Percentiles rank a stretch among this genome's conserved stretches.
Evolutionary conservation across 495 filamentous ascomycete genomes (phyloP).

Genomic region (Penicillium paradoxum): DNA sequence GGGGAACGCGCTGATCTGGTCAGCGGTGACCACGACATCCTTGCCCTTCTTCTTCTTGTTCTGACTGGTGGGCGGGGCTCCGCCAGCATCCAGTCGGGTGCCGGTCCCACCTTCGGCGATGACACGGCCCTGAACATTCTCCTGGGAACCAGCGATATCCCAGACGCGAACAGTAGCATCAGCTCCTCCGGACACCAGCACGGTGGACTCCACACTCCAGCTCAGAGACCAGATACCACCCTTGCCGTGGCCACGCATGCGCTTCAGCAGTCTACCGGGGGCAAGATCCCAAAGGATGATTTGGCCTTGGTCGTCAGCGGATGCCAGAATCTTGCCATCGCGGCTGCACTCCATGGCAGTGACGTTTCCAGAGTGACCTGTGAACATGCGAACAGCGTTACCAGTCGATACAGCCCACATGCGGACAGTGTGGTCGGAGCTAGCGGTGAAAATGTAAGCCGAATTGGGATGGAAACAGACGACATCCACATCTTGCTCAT

Average conservation of each 20-base stretch:
- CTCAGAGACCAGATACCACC: constrained; percentile 89
- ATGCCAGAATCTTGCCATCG: constrained; percentile 81
- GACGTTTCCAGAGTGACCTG: constrained; percentile 80
- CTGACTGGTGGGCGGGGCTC: constrained; percentile 30
- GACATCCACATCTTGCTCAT: constrained; percentile 81
- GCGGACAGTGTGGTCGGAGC: constrained; percentile 82
- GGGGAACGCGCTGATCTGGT: constrained; percentile 88
- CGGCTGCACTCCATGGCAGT: constrained; percentile 79
- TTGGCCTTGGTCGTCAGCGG: constrained; percentile 74
- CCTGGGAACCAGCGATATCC: constrained; percentile 72
- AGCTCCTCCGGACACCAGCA: constrained; percentile 83
- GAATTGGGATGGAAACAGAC: constrained; percentile 91
- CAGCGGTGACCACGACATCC: constrained; percentile 81
- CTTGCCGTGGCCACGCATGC: constrained; percentile 88
- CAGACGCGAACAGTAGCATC: constrained; percentile 90
- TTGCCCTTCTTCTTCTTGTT: constrained; percentile 71
- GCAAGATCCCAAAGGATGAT: constrained; percentile 93
- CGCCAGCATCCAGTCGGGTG: constrained; percentile 47
- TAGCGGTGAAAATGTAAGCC: constrained; percentile 85
- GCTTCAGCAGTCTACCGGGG: constrained; percentile 75
- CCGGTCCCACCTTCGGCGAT: constrained; percentile 51
- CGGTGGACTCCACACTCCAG: constrained; percentile 84
- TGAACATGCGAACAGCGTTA: constrained; percentile 83
- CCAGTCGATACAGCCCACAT: constrained; percentile 95
- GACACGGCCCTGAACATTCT: constrained; percentile 50